Conservation (phyloP, 495 filamentous ascomycete species). For the Penicillium bovifimosum region DNA sequence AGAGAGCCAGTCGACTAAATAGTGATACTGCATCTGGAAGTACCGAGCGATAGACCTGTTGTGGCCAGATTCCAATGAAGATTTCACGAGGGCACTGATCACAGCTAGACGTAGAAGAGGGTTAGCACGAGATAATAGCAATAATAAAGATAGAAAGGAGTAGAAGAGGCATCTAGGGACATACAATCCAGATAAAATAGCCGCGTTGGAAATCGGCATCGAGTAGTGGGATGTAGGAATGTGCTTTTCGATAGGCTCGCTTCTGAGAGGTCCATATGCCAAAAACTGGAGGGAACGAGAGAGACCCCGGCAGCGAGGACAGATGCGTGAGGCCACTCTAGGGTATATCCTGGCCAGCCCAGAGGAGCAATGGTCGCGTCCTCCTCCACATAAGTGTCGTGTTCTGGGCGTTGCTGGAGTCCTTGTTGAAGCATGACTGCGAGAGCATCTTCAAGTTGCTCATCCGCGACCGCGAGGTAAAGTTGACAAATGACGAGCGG, state of each 20-base stretch:
- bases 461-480: not conserved
- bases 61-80: not conserved
- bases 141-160: not conserved
- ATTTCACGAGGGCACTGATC: not conserved
- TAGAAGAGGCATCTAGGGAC: not conserved
- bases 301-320: too few species aligned
- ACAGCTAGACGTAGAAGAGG: not conserved
- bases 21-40: not conserved
- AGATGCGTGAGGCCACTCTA: too few species aligned
- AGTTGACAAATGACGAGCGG: not conserved
- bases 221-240: not conserved
- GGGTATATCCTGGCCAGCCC: too few species aligned
- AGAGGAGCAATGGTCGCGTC: too few species aligned
- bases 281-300: not conserved
- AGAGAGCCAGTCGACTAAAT: not conserved
- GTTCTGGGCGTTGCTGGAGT: too few species aligned
- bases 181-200: not conserved
- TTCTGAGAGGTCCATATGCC: not conserved
- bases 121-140: not conserved
- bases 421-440: not conserved
- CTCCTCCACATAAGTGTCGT: too few species aligned
- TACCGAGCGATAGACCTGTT: not conserved
- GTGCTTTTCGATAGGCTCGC: not conserved
- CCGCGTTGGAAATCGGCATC: not conserved
- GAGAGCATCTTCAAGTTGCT: not conserved